Base-by-base conservation (phyloP, 805 yeast species). In the Blastobotrys peoriensis region DNA sequence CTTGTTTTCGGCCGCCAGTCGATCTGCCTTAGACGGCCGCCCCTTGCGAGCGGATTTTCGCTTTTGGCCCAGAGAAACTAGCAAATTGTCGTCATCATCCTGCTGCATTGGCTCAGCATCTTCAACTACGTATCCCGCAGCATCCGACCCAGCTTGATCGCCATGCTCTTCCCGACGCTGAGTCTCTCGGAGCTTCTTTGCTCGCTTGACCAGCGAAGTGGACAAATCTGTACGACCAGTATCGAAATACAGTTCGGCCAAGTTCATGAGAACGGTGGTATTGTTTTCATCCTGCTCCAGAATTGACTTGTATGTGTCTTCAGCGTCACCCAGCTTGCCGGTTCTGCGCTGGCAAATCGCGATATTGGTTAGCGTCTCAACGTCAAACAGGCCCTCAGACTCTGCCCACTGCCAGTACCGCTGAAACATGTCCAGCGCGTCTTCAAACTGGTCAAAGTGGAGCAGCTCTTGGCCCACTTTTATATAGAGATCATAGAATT, bases 261-360 rank as follows among this genome's bases (percentile, higher is more conserved):
- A 67, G 0, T 85, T 81, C 22, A 89, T 71, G 54, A 83, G 79
- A 8, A 81, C 76, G 49, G 88, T 95, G 25, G 84, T 64, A 53
- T 86, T 80, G 6, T 71, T 70, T 5, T 50, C 53, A 20, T 66
- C 62, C 5, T 45, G 34, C 25, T 47, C 53, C 15, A 54, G 43
- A n/a, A 62, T 54, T 21, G 40, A 42, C 13, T 41, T 19, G 45
- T 61, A 62, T 8, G 59, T 47, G 3, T 40, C 33, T 39, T 62
- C 66, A 8, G 67, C 66, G 10, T 56, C 53, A 20, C 53, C 54
- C 2, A 50, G 30, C 43, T 83, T 81, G 17, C 82, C 88, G 0
- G 80, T 70, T 57, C 85, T 93, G 51, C 81, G 71, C 47, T 75
- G 78, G 64, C 97, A 89, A 56, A 77, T 81, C 3, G 87, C 96